Evolutionary conservation across 768 basidiomycete genomes (phyloP), one percentile per base, ranked within the genome.

Genomic region (Peribolospora kevripleyi): DNA sequence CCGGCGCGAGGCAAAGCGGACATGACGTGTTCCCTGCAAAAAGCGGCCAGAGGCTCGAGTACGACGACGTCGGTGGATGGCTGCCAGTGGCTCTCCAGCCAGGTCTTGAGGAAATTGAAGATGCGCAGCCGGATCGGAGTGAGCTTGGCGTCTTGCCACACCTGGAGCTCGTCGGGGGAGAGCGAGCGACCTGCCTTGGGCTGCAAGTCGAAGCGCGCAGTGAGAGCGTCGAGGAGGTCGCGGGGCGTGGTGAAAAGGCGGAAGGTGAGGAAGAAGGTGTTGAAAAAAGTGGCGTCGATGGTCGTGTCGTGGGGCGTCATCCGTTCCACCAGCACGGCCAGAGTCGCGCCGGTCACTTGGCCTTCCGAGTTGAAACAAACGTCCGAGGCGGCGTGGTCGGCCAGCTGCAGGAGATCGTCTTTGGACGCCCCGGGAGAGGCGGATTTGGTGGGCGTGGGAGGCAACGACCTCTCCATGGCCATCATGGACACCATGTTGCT

Each of bases 251-350:
- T 77, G 69, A 93, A 95, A 54, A 95, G 69, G 40, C 91, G 78
- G 73, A 97, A 98, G 0, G 90, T 95, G 62, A 90, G 73, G 73
- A 90, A 90, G 71, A 98, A 97, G 40, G 88, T 81, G 4, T 80
- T 76, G 10, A 81, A 75, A 66, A 95, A 90, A 0, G 79, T 77
- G 13, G 82, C 72, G 63, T 95, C 90, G 54, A 87, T 85, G 48
- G 88, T 76, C 56, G 79, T 80, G 64, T 87, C 86, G 64, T 93
- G 85, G 4, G 90, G 87, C 14, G 91, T 91, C 80, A 97, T 82
- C 70, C 86, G 88, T 70, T 91, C 88, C n/a, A 97, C 81, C 47
- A 98, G 72, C 1, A 81, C 88, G 13, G 74, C 74, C 58, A 98
- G 71, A 4, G 86, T 87, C 2, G 87, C 93, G 36, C 87, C 90